A percentile compares a stretch with the other conserved stretches of the same genome.
These are phyloP conservation scores for Blastomyces silverae DNA, from an alignment of 2,329 filamentous ascomycete genomes.

Conservation along the genomic window DNA sequence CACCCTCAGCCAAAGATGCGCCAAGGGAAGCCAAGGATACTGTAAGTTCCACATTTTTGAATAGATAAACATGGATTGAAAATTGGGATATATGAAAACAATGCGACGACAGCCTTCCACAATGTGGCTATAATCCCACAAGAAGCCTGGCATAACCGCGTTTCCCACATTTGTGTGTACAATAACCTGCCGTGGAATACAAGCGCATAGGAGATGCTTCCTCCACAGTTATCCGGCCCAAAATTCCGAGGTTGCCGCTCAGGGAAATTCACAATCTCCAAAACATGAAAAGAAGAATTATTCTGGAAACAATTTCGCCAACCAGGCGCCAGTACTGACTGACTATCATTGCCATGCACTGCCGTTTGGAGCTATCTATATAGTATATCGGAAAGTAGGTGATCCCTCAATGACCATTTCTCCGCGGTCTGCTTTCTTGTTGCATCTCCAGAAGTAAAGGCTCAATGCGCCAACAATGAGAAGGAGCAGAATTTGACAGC, in stretches of 20 bases:
- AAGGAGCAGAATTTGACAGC: slow-evolving; percentile 33
- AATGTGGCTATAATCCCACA: neutral
- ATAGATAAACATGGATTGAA: neutral
- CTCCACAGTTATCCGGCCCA: neutral
- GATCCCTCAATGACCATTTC: slow-evolving; percentile 33
- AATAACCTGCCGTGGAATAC: neutral
- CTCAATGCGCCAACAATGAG: slow-evolving; percentile 28
- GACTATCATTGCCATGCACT: neutral
- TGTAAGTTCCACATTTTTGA: neutral
- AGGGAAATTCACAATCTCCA: neutral
- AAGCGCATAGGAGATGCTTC: neutral
- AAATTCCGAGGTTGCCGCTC: neutral
- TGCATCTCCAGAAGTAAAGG: slow-evolving; percentile 31
- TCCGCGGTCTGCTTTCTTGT: slow-evolving; percentile 32
- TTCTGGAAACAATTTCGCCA: neutral
- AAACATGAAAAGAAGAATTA: neutral
- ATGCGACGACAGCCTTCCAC: neutral
- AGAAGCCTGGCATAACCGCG: neutral
- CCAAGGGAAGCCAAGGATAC: neutral
- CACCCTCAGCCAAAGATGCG: neutral
- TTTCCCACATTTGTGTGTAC: neutral
- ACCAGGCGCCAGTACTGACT: neutral
- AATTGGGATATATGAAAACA: neutral
- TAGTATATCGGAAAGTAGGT: slow-evolving; percentile 36
- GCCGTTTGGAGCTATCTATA: slow-evolving; percentile 15